Percentiles rank a stretch among this genome's conserved stretches.
Evolutionary conservation across 2,329 filamentous ascomycete genomes (phyloP).

Genomic region (Ophiostoma piceae): DNA sequence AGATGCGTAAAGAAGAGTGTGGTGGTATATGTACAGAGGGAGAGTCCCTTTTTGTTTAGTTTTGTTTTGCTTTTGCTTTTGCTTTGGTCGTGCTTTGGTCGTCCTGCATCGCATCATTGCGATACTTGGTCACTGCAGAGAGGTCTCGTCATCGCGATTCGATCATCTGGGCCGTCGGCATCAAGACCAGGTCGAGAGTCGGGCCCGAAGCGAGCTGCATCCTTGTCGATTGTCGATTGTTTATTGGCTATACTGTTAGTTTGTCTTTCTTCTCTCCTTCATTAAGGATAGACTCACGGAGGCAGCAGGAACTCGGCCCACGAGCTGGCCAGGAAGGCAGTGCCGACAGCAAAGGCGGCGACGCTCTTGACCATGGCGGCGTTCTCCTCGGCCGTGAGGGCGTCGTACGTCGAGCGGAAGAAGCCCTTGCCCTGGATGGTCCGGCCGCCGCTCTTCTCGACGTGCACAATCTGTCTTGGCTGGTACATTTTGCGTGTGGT

Average conservation of each 20-base stretch:
- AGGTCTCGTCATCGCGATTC: neutral
- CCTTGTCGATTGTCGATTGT: neutral
- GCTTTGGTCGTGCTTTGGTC: neutral
- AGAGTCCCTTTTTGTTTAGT: neutral
- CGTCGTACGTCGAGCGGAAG: conserved; percentile 50
- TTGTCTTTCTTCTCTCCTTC: neutral
- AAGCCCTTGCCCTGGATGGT: conserved; percentile 46
- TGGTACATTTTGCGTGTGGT: conserved; percentile 43
- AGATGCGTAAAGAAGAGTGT: neutral
- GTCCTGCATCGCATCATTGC: neutral
- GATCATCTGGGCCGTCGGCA: neutral
- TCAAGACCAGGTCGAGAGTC: neutral
- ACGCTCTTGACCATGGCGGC: conserved; percentile 58
- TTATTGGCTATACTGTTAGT: conserved; percentile 10
- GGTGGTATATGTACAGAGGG: conserved; percentile 16
- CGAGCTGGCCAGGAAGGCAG: conserved; percentile 55
- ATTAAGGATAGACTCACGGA: conserved; percentile 34
- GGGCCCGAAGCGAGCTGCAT: neutral
- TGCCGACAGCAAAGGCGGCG: conserved; percentile 53
- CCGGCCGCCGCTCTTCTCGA: conserved; percentile 43
- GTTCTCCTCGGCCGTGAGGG: conserved; percentile 58
- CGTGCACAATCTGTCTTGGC: conserved; percentile 52
- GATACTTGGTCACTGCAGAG: neutral
- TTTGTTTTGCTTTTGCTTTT: too few species aligned
- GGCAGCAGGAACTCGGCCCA: conserved; percentile 55